These are phyloP conservation scores for Coniochaeta ligniaria DNA, from an alignment of 2,329 filamentous ascomycete genomes.

Conservation along the genomic window DNA sequence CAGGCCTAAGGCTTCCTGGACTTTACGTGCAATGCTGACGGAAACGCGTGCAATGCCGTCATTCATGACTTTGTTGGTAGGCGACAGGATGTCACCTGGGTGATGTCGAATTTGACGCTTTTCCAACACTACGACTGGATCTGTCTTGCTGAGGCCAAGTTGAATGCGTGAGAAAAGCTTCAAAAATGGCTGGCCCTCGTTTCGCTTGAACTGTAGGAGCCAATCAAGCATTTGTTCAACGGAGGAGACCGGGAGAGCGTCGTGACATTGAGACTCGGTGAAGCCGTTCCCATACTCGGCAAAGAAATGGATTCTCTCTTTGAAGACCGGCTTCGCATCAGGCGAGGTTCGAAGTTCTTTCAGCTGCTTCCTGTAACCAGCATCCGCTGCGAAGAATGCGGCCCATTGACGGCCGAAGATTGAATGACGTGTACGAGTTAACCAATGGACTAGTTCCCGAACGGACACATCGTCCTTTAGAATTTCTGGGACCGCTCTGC, in stretches of 20 bases:
- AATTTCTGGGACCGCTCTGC: slow-evolving; percentile 12
- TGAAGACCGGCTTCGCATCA: slow-evolving; percentile 21
- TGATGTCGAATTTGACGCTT: slow-evolving; percentile 35
- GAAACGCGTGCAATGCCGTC: slow-evolving; percentile 64
- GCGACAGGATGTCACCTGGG: slow-evolving; percentile 30
- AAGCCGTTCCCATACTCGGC: slow-evolving; percentile 43
- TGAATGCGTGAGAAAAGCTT: slow-evolving; percentile 54
- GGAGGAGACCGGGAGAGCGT: slow-evolving; percentile 7
- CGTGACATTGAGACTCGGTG: slow-evolving; percentile 10
- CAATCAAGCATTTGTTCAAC: slow-evolving; percentile 36
- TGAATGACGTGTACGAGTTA: slow-evolving; percentile 27
- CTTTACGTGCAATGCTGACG: slow-evolving; percentile 42
- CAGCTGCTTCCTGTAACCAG: slow-evolving; percentile 26
- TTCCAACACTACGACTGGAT: slow-evolving; percentile 36
- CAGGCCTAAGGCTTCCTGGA: slow-evolving; percentile 44
- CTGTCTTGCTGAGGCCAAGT: slow-evolving; percentile 45
- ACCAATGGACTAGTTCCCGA: slow-evolving; percentile 32
- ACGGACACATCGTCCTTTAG: slow-evolving; percentile 24
- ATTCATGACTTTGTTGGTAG: slow-evolving; percentile 46
- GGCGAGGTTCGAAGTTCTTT: slow-evolving; percentile 24
- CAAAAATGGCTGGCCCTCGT: slow-evolving; percentile 35
- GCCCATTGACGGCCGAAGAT: slow-evolving; percentile 40
- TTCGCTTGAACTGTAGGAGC: slow-evolving; percentile 40
- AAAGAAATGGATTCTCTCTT: slow-evolving; percentile 46
- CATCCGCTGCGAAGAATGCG: slow-evolving; percentile 35